Evolutionary conservation across 2,329 filamentous ascomycete genomes (phyloP).

Genomic region (Paecilomyces sp.): DNA sequence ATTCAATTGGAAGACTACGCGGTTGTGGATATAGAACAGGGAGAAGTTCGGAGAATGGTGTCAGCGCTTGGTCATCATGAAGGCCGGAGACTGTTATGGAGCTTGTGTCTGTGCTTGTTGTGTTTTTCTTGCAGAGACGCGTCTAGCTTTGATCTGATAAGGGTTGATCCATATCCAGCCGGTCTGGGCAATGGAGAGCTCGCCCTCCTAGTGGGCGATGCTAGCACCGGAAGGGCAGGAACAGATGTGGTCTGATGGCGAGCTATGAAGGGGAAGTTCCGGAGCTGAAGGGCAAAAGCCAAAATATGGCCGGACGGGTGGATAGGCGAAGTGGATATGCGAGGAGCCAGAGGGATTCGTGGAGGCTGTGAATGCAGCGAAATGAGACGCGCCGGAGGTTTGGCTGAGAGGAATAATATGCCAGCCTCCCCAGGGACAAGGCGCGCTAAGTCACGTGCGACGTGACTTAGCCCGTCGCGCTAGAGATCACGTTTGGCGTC

Average conservation of each 20-base stretch:
- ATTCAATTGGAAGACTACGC: neutral
- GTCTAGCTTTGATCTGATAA: neutral
- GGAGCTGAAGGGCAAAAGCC: neutral
- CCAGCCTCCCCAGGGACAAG: constrained; percentile 6
- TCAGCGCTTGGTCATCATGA: neutral
- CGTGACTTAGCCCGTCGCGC: constrained; percentile 33
- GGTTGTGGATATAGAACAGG: neutral
- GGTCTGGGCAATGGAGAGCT: neutral
- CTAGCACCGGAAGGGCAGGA: neutral
- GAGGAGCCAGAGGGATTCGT: neutral
- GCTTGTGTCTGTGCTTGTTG: neutral
- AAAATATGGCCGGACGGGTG: neutral
- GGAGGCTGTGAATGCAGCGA: neutral
- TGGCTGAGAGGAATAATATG: too few relatives aligned
- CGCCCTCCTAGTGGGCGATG: neutral
- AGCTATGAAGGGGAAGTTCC: neutral
- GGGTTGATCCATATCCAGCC: neutral
- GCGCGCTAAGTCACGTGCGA: constrained; percentile 30
- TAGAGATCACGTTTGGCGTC: constrained; percentile 25
- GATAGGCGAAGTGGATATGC: neutral
- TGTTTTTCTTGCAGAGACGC: neutral
- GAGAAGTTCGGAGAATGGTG: neutral
- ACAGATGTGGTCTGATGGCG: neutral
- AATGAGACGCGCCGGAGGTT: neutral
- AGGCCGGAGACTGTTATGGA: neutral